Evolutionary conservation across 2,329 filamentous ascomycete genomes (phyloP), one percentile per base, ranked within the genome.

Genomic region (Botrytis elliptica): DNA sequence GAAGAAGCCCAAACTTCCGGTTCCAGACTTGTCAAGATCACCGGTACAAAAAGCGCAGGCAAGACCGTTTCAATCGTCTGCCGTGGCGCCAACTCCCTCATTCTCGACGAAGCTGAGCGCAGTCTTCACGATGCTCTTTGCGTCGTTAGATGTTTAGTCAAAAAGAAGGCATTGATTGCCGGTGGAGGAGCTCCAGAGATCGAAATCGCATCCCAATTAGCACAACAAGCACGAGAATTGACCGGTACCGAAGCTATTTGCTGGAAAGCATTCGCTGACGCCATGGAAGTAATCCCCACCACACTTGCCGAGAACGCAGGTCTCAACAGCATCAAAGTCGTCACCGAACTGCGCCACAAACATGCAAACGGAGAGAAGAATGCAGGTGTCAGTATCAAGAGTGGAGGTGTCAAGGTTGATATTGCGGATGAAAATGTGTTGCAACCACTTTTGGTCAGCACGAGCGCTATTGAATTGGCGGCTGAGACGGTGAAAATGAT

Each of bases 91-190:
- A 99, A 99, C 87, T 89, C 87, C 75, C 87, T 99, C 77, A 98
- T 99, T 81, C 87, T 99, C 68, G 96, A 99, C 82, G 96, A 99
- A 85, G 97, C 96, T 0, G 96, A 98, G 87, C 93, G 96, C 79
- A 96, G 93, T 78, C 88, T 99, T 72, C 96, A 99, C 87, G 96
- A 99, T 80, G 96, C 96, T 44, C 94, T 98, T 77, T 99, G 96
- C 82, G 96, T 98, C 69, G 95, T 99, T 79, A 92, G 96, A 79
- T 99, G 96, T 82, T 85, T 99, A 75, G 96, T 99, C 79, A 99
- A 99, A 90, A 99, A 98, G 90, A 97, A 97, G 86, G 96, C 96
- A n/a, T 89, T 99, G 73, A 97, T 99, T 80, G 95, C 97, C 22
- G 96, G 96, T 83, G 96, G 96, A 80, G 96, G 96, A 82, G 96